Evolutionary conservation across 805 yeast species (phyloP).

Genomic region (Lipomyces kockii): DNA sequence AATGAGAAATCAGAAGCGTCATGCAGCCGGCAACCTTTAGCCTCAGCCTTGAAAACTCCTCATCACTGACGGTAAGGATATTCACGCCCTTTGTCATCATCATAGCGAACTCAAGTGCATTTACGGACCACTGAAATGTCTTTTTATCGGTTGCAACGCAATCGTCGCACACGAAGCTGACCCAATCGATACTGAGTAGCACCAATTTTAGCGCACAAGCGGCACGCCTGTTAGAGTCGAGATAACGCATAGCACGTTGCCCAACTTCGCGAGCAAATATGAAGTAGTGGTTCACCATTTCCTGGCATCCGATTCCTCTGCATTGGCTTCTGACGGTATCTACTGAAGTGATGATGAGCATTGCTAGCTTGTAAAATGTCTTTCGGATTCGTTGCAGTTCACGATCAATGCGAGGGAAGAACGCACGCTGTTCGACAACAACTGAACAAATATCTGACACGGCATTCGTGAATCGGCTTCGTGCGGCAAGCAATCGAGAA

Average conservation of each 20-base stretch:
- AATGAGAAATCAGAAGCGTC: slow-evolving; percentile 90
- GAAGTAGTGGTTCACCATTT: slow-evolving; percentile 72
- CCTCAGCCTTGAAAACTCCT: slow-evolving; percentile 71
- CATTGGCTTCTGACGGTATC: slow-evolving; percentile 57
- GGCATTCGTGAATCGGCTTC: slow-evolving; percentile 60
- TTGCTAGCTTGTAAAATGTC: slow-evolving; percentile 68
- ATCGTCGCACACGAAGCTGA: slow-evolving; percentile 88
- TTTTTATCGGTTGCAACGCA: slow-evolving; percentile 89
- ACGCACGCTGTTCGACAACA: slow-evolving; percentile 68
- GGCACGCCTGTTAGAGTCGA: slow-evolving; percentile 66
- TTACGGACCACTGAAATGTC: slow-evolving; percentile 95
- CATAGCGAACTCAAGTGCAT: slow-evolving; percentile 95
- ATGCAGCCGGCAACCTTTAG: slow-evolving; percentile 91
- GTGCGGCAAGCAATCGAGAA: slow-evolving; percentile 58
- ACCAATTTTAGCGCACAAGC: slow-evolving; percentile 72
- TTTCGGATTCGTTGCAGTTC: slow-evolving; percentile 71
- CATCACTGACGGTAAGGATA: slow-evolving; percentile 76
- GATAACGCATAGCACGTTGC: slow-evolving; percentile 64
- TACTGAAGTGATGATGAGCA: slow-evolving; percentile 66
- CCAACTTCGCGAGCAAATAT: slow-evolving; percentile 83
- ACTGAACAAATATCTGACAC: slow-evolving; percentile 55
- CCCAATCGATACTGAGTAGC: slow-evolving; percentile 84
- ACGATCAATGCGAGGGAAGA: slow-evolving; percentile 70
- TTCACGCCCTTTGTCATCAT: slow-evolving; percentile 89
- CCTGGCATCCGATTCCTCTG: slow-evolving; percentile 68